Conservation (phyloP, 140 eudicot species). For the Oenanthe javanica region DNA sequence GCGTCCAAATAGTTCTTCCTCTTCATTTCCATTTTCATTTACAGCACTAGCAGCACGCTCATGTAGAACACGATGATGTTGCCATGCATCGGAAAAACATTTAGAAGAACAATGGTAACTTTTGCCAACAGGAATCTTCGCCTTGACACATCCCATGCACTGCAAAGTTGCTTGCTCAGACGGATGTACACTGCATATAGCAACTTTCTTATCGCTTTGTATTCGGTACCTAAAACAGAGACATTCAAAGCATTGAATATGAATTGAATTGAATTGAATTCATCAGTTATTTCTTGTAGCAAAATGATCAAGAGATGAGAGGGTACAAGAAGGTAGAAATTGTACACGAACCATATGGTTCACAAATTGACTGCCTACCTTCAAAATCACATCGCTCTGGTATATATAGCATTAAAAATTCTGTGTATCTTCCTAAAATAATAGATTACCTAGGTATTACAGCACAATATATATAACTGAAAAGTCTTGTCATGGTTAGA, state of each 20-base stretch:
- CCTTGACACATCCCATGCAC: slow-evolving; percentile 86
- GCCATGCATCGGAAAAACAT: slow-evolving; percentile 96
- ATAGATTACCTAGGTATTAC: neutral
- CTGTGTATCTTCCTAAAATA: neutral
- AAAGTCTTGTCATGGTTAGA: neutral
- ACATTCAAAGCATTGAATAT: neutral
- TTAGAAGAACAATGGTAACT: slow-evolving; percentile 91
- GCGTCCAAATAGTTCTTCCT: slow-evolving; percentile 82
- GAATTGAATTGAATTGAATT: neutral
- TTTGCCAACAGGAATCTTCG: slow-evolving; percentile 73
- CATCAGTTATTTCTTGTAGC: neutral
- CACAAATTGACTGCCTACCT: neutral
- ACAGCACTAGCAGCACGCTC: slow-evolving; percentile 91
- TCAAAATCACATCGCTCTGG: neutral
- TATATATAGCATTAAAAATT: neutral
- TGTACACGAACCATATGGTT: neutral
- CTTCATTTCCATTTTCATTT: slow-evolving; percentile 78
- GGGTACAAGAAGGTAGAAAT: neutral
- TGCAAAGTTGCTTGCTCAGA: slow-evolving; percentile 93
- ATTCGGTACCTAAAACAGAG: slow-evolving; percentile 36
- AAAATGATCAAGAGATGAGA: neutral
- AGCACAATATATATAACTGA: neutral
- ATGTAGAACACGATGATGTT: slow-evolving; percentile 87
- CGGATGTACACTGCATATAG: slow-evolving; percentile 90
- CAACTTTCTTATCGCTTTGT: slow-evolving; percentile 80